Evolutionary conservation across 2,329 filamentous ascomycete species (phyloP).

Genomic region (Mycosphaerella sp.): DNA sequence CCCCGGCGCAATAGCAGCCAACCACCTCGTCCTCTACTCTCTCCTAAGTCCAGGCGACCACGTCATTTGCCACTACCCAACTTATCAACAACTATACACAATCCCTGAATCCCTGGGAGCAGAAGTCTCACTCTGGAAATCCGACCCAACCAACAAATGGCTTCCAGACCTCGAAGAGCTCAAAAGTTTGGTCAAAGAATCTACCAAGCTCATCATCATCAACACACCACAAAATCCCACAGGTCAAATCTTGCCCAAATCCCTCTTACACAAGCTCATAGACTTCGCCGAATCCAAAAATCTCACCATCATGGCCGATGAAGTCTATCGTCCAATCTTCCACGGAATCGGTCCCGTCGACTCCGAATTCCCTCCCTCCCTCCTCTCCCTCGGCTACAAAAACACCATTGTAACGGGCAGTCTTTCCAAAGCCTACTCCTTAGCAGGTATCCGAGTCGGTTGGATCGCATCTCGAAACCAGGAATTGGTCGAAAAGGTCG

Average conservation of each 20-base stretch:
- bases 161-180: conserved; percentile 62
- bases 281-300: conserved; percentile 56
- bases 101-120: conserved; percentile 70
- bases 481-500: conserved; percentile 57
- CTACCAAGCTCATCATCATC: conserved; percentile 66
- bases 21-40: conserved; percentile 70
- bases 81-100: conserved; percentile 77
- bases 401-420: conserved; percentile 69
- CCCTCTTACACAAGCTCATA: conserved; percentile 56
- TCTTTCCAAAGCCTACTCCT: conserved; percentile 76
- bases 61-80: conserved; percentile 79
- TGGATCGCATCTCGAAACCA: conserved; percentile 69
- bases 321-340: conserved; percentile 80
- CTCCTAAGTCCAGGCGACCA: conserved; percentile 70
- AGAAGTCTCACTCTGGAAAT: conserved; percentile 69
- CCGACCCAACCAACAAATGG: conserved; percentile 59
- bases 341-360: conserved; percentile 57
- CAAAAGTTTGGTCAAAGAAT: conserved; percentile 56
- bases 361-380: conserved; percentile 57
- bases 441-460: conserved; percentile 75
- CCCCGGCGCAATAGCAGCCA: conserved; percentile 76
- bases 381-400: conserved; percentile 64
- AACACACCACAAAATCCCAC: conserved; percentile 82
- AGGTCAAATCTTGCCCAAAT: conserved; percentile 60
- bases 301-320: conserved; percentile 67